Evolutionary conservation across 192 early-diverging fungal species (phyloP).

Genomic region (Pilaira anomala): DNA sequence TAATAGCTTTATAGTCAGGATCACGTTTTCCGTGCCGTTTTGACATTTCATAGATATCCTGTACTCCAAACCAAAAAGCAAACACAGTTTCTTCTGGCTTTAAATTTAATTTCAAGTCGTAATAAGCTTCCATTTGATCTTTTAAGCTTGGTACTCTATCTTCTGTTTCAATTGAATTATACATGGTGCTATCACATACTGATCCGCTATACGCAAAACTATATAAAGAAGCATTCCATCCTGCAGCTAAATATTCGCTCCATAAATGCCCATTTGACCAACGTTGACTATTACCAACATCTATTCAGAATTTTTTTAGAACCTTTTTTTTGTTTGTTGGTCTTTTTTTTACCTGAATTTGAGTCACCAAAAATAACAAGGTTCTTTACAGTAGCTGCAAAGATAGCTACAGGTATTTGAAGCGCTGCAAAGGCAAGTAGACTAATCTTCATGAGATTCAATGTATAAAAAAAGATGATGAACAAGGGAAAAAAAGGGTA

Average conservation of each 20-base stretch:
- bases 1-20: constrained; percentile 16
- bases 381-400: constrained; percentile 22
- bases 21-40: background rate
- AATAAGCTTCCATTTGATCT: constrained; percentile 32
- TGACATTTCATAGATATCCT: constrained; percentile 24
- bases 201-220: constrained; percentile 36
- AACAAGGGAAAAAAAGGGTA: background rate
- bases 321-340: too few species aligned
- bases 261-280: constrained; percentile 34
- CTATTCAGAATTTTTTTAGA: too few species aligned
- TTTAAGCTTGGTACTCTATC: constrained; percentile 18
- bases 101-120: constrained; percentile 13
- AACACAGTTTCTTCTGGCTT: constrained; percentile 34
- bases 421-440: background rate
- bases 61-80: constrained; percentile 34
- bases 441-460: constrained; percentile 2
- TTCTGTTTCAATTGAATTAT: constrained; percentile 10
- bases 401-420: background rate
- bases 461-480: constrained; percentile 7
- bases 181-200: constrained; percentile 30
- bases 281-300: constrained; percentile 23
- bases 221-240: constrained; percentile 30
- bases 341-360: constrained; percentile 39
- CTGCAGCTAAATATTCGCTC: constrained; percentile 31
- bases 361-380: constrained; percentile 41